Conservation (phyloP, 306 rosid genomes). For the Rosa persica region DNA sequence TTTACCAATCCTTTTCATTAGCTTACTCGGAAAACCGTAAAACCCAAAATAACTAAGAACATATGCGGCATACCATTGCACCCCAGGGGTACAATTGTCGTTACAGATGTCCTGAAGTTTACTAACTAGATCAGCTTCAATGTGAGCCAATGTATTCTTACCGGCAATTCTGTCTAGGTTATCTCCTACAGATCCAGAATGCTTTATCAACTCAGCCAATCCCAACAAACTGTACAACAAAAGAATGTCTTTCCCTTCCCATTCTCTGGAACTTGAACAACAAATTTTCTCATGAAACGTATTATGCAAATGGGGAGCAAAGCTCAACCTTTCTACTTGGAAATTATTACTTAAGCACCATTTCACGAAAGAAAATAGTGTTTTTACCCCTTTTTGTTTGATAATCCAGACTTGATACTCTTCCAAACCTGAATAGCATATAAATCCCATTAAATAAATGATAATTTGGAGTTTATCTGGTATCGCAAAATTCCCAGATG, state of each 20-base stretch:
- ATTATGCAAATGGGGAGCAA: slow-evolving; percentile 52
- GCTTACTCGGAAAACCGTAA: slow-evolving; percentile 81
- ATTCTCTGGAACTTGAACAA: slow-evolving; percentile 53
- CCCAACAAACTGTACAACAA: slow-evolving; percentile 68
- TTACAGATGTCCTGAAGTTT: slow-evolving; percentile 53
- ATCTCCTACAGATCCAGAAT: slow-evolving; percentile 33
- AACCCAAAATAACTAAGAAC: slow-evolving; percentile 61
- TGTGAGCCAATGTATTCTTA: slow-evolving; percentile 23
- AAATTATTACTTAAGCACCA: slow-evolving; percentile 56
- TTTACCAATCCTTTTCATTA: slow-evolving; percentile 59
- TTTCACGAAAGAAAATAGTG: slow-evolving; percentile 39
- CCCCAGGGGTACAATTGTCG: slow-evolving; percentile 49
- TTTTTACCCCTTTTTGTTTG: slow-evolving; percentile 44
- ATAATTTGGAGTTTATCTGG: slow-evolving; percentile 49
- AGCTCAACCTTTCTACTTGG: slow-evolving; percentile 42
- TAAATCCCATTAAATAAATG: slow-evolving; percentile 52
- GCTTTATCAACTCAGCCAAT: slow-evolving; percentile 61
- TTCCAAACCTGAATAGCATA: slow-evolving; percentile 55
- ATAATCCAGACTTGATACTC: slow-evolving; percentile 39
- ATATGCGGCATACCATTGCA: slow-evolving; percentile 72
- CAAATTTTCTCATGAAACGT: slow-evolving; percentile 50
- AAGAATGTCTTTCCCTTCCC: slow-evolving; percentile 73
- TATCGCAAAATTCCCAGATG: slow-evolving; percentile 47
- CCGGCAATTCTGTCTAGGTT: slow-evolving; percentile 24
- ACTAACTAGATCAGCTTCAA: slow-evolving; percentile 45